These are phyloP conservation scores for Thinopyrum obtusiflorum DNA, from an alignment of 202 grass and related monocot species.

Conservation along the genomic window DNA sequence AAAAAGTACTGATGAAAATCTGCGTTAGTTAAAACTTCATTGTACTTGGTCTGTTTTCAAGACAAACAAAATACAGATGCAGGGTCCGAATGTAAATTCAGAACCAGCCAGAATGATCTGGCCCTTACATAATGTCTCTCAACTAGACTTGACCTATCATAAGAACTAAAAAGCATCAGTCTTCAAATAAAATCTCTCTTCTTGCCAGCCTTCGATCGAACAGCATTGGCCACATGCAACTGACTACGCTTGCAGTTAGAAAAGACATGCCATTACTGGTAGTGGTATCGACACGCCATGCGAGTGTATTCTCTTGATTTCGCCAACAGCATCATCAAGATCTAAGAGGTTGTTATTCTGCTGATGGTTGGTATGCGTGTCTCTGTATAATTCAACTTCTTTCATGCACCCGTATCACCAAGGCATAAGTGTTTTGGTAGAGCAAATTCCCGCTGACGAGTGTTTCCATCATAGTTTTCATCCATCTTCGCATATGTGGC, in stretches of 20 bases:
- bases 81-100: neutral
- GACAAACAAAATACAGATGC: too few species aligned
- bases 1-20: too few species aligned
- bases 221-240: neutral
- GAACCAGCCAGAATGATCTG: neutral
- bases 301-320: neutral
- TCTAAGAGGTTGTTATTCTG: neutral
- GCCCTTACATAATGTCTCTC: neutral
- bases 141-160: neutral
- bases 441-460: neutral
- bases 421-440: too few species aligned
- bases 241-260: neutral
- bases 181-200: neutral
- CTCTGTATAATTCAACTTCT: too few species aligned
- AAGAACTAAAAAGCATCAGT: neutral
- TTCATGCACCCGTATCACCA: too few species aligned
- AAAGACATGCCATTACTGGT: neutral
- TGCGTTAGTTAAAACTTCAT: too few species aligned
- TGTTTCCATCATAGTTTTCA: too few species aligned
- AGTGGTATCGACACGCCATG: neutral
- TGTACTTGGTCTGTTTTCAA: too few species aligned
- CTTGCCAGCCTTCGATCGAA: neutral
- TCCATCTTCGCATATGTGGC: neutral
- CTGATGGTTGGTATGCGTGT: neutral
- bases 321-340: neutral